Evolutionary conservation across 768 basidiomycete genomes (phyloP).

Genomic region (Pleurotus platypus): DNA sequence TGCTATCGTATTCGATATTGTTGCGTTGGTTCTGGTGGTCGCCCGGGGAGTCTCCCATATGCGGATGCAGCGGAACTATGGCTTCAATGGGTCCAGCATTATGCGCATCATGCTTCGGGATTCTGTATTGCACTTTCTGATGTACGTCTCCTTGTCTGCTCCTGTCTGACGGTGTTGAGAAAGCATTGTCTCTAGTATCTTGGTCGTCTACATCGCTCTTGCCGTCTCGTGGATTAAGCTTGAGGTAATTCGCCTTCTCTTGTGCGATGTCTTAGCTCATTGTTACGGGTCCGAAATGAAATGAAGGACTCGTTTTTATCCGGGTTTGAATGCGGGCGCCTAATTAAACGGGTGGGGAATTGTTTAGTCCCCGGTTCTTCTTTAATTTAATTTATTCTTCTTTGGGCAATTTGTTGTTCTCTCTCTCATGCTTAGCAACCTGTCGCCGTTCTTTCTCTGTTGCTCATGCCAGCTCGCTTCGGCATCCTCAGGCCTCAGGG

Average conservation of each 20-base stretch:
- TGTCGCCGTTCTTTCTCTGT: too few relatives aligned
- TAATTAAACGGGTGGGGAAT: too few relatives aligned
- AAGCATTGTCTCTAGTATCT: not conserved
- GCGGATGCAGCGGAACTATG: not conserved
- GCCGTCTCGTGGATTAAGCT: not conserved
- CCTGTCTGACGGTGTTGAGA: not conserved
- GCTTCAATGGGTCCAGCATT: not conserved
- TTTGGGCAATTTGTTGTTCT: too few relatives aligned
- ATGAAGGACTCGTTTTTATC: too few relatives aligned
- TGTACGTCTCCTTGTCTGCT: not conserved
- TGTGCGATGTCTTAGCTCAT: not conserved
- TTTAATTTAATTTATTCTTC: too few relatives aligned
- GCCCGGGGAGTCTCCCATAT: not conserved
- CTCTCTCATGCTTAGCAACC: too few relatives aligned
- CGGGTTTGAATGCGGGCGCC: too few relatives aligned
- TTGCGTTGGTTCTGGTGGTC: not conserved
- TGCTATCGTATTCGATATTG: not conserved
- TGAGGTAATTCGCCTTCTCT: not conserved
- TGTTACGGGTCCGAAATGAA: too few relatives aligned
- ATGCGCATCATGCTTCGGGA: slow-evolving; percentile 1
- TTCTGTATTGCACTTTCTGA: not conserved
- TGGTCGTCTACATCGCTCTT: not conserved
- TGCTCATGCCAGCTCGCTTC: too few relatives aligned
- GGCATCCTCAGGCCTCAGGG: too few relatives aligned
- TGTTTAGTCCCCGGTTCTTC: too few relatives aligned